Evolutionary conservation across 306 rosid species (phyloP).

Genomic region (Fagus sylvatica): DNA sequence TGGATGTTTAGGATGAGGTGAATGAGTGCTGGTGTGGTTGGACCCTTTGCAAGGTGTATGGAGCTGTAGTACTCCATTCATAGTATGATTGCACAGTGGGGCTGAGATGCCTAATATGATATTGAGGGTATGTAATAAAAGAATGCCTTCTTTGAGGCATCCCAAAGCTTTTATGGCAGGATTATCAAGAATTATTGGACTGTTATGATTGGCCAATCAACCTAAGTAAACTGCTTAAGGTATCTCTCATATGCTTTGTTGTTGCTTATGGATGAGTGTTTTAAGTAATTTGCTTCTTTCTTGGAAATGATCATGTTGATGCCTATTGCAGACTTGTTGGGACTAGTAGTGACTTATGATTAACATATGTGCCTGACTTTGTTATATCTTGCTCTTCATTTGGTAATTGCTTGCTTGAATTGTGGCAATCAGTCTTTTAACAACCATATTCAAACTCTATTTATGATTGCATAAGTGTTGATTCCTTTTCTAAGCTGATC

Average conservation of each 20-base stretch:
- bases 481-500: neutral
- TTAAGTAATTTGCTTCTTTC: neutral
- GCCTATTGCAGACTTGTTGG: neutral
- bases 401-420: neutral
- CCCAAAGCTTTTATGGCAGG: neutral
- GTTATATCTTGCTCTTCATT: neutral
- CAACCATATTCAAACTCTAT: neutral
- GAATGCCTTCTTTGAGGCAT: neutral
- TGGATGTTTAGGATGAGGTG: conserved; percentile 2
- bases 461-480: neutral
- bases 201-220: conserved; percentile 8
- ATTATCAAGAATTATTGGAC: neutral
- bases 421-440: neutral
- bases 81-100: neutral
- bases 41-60: neutral
- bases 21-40: neutral
- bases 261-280: neutral
- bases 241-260: neutral
- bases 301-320: neutral
- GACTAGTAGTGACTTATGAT: neutral
- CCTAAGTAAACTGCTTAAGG: neutral
- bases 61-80: neutral
- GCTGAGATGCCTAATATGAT: neutral
- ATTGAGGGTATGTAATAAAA: neutral
- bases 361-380: neutral